These are phyloP conservation scores for Bryoerythrophyllum caledonicum DNA, from an alignment of 225 moss, liverwort and hornwort genomes.

Conservation along the genomic window DNA sequence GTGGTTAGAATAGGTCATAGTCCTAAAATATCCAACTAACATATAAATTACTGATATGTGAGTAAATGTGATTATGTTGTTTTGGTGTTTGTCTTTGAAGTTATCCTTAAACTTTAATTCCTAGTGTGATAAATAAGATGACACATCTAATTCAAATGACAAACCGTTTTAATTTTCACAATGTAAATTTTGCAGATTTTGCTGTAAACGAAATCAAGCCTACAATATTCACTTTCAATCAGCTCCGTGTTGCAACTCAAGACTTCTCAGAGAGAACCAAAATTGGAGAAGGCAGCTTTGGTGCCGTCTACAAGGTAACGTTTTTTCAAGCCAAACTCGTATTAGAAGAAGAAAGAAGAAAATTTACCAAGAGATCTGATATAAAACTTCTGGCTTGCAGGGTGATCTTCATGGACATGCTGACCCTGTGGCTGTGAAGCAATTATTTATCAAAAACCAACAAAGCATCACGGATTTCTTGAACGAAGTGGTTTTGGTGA, in stretches of 20 bases:
- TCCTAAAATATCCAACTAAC: background rate
- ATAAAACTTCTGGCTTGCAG: background rate
- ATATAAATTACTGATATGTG: background rate
- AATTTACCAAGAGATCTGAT: background rate
- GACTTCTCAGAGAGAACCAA: background rate
- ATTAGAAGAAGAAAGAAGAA: too few relatives aligned
- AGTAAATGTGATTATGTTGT: background rate
- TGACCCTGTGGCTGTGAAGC: background rate
- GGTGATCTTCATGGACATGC: background rate
- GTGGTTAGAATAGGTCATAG: background rate
- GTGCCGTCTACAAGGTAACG: background rate
- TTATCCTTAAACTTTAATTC: background rate
- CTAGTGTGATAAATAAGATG: background rate
- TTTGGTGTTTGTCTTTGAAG: background rate
- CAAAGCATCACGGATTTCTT: background rate
- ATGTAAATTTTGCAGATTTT: background rate
- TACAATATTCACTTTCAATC: slow-evolving; percentile 10
- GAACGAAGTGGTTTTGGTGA: background rate
- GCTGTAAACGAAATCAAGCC: slow-evolving; percentile 2
- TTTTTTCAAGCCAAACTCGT: too few relatives aligned
- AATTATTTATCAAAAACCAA: background rate
- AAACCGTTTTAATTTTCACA: background rate
- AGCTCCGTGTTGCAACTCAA: background rate
- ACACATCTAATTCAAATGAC: too few relatives aligned
- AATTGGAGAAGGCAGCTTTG: background rate